Percentiles rank a stretch among this genome's conserved stretches.
phyloP scores from a whole-genome alignment of 2,329 filamentous ascomycete species.

The Penicillium sp. region DNA sequence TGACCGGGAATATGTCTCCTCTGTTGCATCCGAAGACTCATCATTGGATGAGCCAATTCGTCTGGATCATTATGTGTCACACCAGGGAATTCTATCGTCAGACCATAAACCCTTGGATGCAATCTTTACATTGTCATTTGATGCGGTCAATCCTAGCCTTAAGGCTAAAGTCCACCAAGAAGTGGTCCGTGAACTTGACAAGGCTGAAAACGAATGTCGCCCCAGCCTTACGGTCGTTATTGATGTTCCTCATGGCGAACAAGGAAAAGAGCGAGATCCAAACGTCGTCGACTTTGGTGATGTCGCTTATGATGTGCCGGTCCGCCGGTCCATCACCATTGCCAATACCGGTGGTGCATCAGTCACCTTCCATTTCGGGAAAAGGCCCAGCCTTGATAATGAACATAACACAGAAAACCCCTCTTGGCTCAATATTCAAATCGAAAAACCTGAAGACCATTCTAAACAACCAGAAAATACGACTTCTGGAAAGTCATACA shows the following conservation, averaged over 20 bases:
- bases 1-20: constrained; percentile 43
- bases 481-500: constrained; percentile 52
- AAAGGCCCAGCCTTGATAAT: constrained; percentile 59
- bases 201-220: constrained; percentile 85
- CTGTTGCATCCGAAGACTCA: constrained; percentile 24
- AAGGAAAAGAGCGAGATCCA: constrained; percentile 39
- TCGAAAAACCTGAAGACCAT: constrained; percentile 52
- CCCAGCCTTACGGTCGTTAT: constrained; percentile 81
- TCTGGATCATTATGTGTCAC: constrained; percentile 74
- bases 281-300: constrained; percentile 75
- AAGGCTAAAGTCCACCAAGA: constrained; percentile 83
- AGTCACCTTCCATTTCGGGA: constrained; percentile 77
- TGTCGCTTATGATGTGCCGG: constrained; percentile 66
- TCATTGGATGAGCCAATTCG: constrained; percentile 50
- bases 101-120: constrained; percentile 92
- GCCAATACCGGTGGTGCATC: constrained; percentile 87
- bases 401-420: constrained; percentile 47
- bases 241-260: constrained; percentile 52
- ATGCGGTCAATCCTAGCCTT: constrained; percentile 79
- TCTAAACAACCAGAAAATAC: constrained; percentile 28
- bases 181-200: constrained; percentile 82
- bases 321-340: constrained; percentile 70
- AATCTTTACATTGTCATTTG: constrained; percentile 79
- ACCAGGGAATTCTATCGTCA: constrained; percentile 86
- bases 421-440: constrained; percentile 69